phyloP scores from a whole-genome alignment of 1,284 basidiomycete genomes.

The Vanrija humicola region DNA sequence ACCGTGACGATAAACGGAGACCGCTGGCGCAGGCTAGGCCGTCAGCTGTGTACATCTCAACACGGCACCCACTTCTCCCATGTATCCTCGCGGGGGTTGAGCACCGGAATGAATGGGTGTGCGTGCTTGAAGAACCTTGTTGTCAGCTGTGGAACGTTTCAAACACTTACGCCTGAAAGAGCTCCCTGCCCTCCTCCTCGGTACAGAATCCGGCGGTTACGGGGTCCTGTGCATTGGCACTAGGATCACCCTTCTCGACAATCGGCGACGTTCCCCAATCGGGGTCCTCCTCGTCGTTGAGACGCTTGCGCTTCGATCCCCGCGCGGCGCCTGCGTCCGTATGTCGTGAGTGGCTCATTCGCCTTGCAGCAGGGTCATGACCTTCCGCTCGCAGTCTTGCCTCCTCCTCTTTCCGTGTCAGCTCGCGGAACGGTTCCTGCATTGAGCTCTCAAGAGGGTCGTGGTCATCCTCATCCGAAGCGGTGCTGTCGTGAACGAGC shows the following conservation, averaged over 20 bases:
- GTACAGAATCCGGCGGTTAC: constrained; percentile 18
- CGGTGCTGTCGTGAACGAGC: background rate
- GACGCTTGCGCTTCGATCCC: background rate
- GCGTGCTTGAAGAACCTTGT: constrained; percentile 26
- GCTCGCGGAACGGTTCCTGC: constrained; percentile 9
- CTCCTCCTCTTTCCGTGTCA: constrained; percentile 18
- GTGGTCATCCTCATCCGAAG: background rate
- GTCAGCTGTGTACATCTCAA: background rate
- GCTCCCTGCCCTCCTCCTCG: constrained; percentile 17
- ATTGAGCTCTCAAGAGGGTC: constrained; percentile 4
- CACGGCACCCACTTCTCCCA: constrained; percentile 23
- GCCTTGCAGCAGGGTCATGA: no score
- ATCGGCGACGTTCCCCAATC: background rate
- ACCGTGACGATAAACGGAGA: constrained; percentile 28
- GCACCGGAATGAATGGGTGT: constrained; percentile 27
- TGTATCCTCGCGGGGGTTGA: constrained; percentile 25
- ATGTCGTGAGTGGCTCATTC: background rate
- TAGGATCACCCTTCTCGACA: background rate
- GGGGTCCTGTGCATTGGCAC: constrained; percentile 13
- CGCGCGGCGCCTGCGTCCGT: background rate
- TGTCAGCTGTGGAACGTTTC: background rate
- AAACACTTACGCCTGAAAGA: constrained; percentile 20
- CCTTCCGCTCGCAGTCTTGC: constrained; percentile 10
- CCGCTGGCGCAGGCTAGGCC: constrained; percentile 18
- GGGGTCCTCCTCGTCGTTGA: background rate